These are phyloP conservation scores for Danielia reshetovae DNA, from an alignment of 805 yeast species.

Conservation along the genomic window DNA sequence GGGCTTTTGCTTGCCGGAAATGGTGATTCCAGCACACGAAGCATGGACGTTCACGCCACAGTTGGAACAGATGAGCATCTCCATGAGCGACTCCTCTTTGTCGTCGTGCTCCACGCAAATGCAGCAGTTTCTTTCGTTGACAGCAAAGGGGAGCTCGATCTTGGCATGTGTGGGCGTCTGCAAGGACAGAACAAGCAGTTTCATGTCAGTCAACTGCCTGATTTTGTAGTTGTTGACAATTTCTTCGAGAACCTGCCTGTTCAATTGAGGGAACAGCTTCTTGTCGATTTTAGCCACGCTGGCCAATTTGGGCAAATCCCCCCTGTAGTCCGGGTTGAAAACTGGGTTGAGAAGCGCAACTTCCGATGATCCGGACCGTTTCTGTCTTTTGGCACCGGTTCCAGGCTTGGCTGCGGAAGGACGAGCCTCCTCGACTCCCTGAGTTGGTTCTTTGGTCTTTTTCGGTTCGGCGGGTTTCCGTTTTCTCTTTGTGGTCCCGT, in stretches of 20 bases:
- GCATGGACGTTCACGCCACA: slow-evolving; percentile 74
- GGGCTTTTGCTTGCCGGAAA: slow-evolving; percentile 20
- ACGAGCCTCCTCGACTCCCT: too few species aligned
- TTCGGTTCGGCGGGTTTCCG: background rate
- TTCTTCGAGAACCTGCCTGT: slow-evolving; percentile 11
- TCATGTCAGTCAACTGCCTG: slow-evolving; percentile 27
- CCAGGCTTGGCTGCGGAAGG: background rate
- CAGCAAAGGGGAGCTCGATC: slow-evolving; percentile 11
- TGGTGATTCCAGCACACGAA: slow-evolving; percentile 56
- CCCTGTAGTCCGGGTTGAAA: slow-evolving; percentile 19
- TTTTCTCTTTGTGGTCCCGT: slow-evolving; percentile 1
- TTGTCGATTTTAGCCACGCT: slow-evolving; percentile 16
- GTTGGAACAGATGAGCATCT: slow-evolving; percentile 50
- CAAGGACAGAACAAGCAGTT: slow-evolving; percentile 10
- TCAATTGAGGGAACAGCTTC: slow-evolving; percentile 14
- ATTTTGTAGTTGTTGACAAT: slow-evolving; percentile 16
- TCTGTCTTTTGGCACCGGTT: slow-evolving; percentile 4
- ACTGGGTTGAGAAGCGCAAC: slow-evolving; percentile 13
- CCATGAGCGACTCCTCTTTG: slow-evolving; percentile 20
- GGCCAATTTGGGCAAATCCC: slow-evolving; percentile 9
- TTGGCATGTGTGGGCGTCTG: slow-evolving; percentile 12
- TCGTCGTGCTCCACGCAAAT: slow-evolving; percentile 48
- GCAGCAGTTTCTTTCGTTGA: slow-evolving; percentile 39
- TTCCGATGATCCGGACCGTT: slow-evolving; percentile 4
- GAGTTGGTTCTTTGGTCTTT: slow-evolving; percentile 2